A percentile compares a stretch with the other conserved stretches of the same genome.
Evolutionary conservation across 2,329 filamentous ascomycete species (phyloP).

Genomic region (Colletotrichum liaoningense): DNA sequence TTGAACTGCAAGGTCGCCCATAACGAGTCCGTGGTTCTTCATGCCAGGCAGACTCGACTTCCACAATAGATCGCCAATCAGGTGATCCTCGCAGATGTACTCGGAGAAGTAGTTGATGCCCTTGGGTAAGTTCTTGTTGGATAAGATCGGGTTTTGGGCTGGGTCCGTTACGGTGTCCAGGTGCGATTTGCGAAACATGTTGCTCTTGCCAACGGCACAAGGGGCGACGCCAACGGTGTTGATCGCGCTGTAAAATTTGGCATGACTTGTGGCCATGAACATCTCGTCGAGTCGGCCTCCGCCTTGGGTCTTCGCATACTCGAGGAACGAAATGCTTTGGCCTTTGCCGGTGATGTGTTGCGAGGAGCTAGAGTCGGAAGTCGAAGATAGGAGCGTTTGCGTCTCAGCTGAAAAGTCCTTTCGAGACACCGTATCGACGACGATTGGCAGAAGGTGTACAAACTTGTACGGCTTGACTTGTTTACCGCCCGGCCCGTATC

Average conservation of each 20-base stretch:
- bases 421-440: constrained; percentile 75
- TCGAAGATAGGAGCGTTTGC: constrained; percentile 47
- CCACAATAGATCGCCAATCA: constrained; percentile 95
- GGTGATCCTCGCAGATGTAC: constrained; percentile 97
- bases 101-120: constrained; percentile 95
- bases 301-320: constrained; percentile 55
- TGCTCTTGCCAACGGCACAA: constrained; percentile 96
- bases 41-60: constrained; percentile 72
- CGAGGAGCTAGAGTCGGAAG: constrained; percentile 45
- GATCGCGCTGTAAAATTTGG: constrained; percentile 98
- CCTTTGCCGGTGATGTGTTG: constrained; percentile 35
- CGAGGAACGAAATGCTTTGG: constrained; percentile 38
- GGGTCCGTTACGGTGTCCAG: constrained; percentile 78
- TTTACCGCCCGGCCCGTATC: constrained; percentile 64
- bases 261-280: constrained; percentile 93
- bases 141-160: constrained; percentile 55
- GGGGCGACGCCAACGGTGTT: constrained; percentile 92
- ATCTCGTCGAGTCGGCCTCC: constrained; percentile 92
- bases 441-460: constrained; percentile 92
- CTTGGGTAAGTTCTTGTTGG: constrained; percentile 56
- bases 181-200: constrained; percentile 96
- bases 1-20: constrained; percentile 89
- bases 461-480: constrained; percentile 80
- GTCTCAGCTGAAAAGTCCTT: constrained; percentile 41
- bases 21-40: constrained; percentile 85